These are phyloP conservation scores for Rhizopogon vesiculosus DNA, from an alignment of 768 basidiomycete species.

Conservation along the genomic window DNA sequence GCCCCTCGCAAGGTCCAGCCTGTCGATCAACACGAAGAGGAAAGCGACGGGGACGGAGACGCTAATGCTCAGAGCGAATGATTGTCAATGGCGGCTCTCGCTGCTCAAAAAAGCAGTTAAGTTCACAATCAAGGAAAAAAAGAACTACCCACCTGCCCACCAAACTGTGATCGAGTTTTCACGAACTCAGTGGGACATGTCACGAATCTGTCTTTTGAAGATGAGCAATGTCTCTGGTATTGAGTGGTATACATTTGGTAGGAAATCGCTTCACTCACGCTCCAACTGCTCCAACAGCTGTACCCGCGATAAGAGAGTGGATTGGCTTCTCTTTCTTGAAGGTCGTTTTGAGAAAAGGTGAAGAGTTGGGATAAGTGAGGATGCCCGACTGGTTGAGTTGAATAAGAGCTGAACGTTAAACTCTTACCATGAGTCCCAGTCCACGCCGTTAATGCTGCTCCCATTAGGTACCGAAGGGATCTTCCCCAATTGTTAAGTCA, in stretches of 20 bases:
- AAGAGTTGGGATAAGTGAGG: not conserved
- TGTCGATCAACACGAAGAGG: too few relatives aligned
- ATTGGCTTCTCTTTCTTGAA: slow-evolving; percentile 74
- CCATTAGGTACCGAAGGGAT: not conserved
- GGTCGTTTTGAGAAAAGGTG: slow-evolving; percentile 27
- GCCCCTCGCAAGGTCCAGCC: too few relatives aligned
- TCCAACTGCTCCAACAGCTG: slow-evolving; percentile 90
- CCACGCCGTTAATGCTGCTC: not conserved
- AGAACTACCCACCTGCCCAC: slow-evolving; percentile 52
- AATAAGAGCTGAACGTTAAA: too few relatives aligned
- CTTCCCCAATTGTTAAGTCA: not conserved
- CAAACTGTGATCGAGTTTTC: slow-evolving; percentile 92
- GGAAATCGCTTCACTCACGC: slow-evolving; percentile 50
- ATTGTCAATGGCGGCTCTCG: slow-evolving; percentile 71
- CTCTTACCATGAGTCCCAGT: too few relatives aligned
- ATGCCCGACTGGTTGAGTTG: not conserved
- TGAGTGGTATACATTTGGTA: too few relatives aligned
- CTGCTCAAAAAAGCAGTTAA: slow-evolving; percentile 24
- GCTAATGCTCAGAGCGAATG: slow-evolving; percentile 30
- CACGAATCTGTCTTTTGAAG: slow-evolving; percentile 55
- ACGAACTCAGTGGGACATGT: slow-evolving; percentile 92
- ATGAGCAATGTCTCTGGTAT: slow-evolving; percentile 5
- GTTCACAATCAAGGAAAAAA: not conserved
- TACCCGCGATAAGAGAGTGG: slow-evolving; percentile 86
- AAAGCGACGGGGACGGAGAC: too few relatives aligned